Evolutionary conservation across 2,329 filamentous ascomycete species (phyloP).

Genomic region (Talaromyces verruculosus): DNA sequence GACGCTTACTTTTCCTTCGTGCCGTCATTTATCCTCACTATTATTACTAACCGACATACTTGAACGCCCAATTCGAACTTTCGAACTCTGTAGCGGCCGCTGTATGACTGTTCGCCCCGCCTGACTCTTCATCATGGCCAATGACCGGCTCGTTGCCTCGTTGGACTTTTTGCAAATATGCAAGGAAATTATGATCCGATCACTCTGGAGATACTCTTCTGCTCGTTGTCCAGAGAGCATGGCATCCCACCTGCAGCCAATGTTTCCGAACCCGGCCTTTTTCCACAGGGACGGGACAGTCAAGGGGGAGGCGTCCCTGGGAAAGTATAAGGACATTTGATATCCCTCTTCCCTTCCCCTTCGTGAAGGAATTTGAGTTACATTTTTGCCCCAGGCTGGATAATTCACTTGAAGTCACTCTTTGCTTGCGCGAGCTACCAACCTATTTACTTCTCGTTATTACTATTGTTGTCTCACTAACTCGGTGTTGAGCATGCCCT

Average conservation of each 20-base stretch:
- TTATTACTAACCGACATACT: slow-evolving; percentile 2
- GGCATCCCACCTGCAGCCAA: slow-evolving; percentile 31
- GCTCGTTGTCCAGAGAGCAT: slow-evolving; percentile 32
- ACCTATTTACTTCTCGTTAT: neutral
- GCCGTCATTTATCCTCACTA: slow-evolving; percentile 10
- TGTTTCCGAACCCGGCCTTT: slow-evolving; percentile 20
- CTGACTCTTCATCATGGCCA: slow-evolving; percentile 13
- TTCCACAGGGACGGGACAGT: slow-evolving; percentile 12
- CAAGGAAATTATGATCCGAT: slow-evolving; percentile 36
- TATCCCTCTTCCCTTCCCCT: slow-evolving; percentile 16
- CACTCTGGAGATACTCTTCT: slow-evolving; percentile 20
- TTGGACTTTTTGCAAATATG: slow-evolving; percentile 34
- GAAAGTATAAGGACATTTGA: slow-evolving; percentile 20
- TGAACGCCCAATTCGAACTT: neutral
- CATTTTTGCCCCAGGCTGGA: slow-evolving; percentile 15
- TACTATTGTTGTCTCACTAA: neutral
- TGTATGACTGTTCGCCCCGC: slow-evolving; percentile 16
- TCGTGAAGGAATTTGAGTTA: slow-evolving; percentile 21
- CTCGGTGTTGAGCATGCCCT: slow-evolving; percentile 30
- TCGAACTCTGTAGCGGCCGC: neutral
- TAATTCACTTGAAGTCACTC: slow-evolving; percentile 13
- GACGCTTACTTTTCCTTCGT: slow-evolving; percentile 8
- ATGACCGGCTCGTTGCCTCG: slow-evolving; percentile 9
- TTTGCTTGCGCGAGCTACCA: neutral
- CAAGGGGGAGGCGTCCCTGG: slow-evolving; percentile 19